These are phyloP conservation scores for Pseudocercospora musae DNA, from an alignment of 2,329 filamentous ascomycete species.

Conservation along the genomic window DNA sequence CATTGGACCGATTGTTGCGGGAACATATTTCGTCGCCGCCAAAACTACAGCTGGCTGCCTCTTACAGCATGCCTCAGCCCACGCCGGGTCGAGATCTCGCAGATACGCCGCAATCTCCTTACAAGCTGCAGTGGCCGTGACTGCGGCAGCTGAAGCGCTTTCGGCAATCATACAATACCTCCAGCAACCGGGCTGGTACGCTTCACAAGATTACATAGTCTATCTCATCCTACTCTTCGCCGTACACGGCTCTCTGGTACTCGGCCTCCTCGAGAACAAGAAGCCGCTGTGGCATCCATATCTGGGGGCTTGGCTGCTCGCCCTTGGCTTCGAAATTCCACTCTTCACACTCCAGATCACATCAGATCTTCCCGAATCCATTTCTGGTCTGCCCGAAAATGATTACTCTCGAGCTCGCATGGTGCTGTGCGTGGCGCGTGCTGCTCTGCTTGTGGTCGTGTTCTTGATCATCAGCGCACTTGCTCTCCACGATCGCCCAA, in stretches of 20 bases:
- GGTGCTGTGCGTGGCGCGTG: slow-evolving; percentile 19
- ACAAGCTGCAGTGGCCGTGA: slow-evolving; percentile 18
- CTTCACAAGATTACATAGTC: slow-evolving; percentile 27
- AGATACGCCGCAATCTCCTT: slow-evolving; percentile 22
- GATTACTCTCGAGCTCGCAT: slow-evolving; percentile 13
- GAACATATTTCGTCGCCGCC: slow-evolving; percentile 28
- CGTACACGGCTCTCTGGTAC: slow-evolving; percentile 21
- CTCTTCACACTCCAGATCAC: slow-evolving; percentile 19
- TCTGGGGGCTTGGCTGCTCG: slow-evolving; percentile 27
- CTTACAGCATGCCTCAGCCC: slow-evolving; percentile 27
- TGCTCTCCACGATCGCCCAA: slow-evolving; percentile 19
- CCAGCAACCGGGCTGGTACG: slow-evolving; percentile 8
- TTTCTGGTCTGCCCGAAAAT: slow-evolving; percentile 6
- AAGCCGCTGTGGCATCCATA: slow-evolving; percentile 33
- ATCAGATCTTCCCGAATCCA: not conserved
- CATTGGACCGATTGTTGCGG: slow-evolving; percentile 24
- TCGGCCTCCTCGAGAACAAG: slow-evolving; percentile 26
- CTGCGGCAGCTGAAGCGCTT: slow-evolving; percentile 23
- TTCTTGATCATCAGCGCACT: slow-evolving; percentile 16
- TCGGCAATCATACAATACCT: slow-evolving; percentile 20
- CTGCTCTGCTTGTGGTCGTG: slow-evolving; percentile 13
- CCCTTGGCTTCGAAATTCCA: slow-evolving; percentile 24
- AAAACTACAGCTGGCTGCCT: slow-evolving; percentile 29
- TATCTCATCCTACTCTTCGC: slow-evolving; percentile 23
- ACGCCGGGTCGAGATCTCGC: slow-evolving; percentile 11